Percentiles rank a stretch among this genome's conserved stretches.
phyloP scores from a whole-genome alignment of 2,329 filamentous ascomycete species.

The Aspergillus hiratsukae region DNA sequence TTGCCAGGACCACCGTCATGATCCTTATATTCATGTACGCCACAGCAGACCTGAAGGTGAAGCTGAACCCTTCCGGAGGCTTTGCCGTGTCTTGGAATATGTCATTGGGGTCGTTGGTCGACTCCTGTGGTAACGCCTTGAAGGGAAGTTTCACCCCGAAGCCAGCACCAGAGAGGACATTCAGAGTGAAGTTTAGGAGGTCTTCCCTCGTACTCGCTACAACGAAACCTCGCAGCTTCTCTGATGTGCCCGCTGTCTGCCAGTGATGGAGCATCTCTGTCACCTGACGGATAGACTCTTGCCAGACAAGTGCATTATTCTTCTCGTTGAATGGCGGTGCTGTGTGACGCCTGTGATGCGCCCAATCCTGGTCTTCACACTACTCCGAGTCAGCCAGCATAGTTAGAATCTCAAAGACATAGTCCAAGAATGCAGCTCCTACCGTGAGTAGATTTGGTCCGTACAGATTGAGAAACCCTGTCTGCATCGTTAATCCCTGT shows the following conservation, averaged over 20 bases:
- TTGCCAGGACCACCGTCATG: conserved; percentile 14
- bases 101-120: conserved; percentile 13
- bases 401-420: background rate
- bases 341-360: conserved; percentile 42
- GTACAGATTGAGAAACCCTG: conserved; percentile 25
- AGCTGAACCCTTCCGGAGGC: conserved; percentile 15
- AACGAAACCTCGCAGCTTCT: background rate
- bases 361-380: conserved; percentile 35
- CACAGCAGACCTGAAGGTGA: conserved; percentile 22
- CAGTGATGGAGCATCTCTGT: conserved; percentile 28
- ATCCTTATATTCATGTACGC: conserved; percentile 19
- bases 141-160: conserved; percentile 27
- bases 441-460: conserved; percentile 31
- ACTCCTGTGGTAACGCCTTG: conserved; percentile 11
- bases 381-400: background rate
- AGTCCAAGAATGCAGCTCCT: conserved; percentile 3
- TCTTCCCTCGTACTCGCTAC: conserved; percentile 26
- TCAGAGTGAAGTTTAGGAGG: conserved; percentile 31
- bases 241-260: background rate
- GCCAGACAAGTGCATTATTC: conserved; percentile 39
- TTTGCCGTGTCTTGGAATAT: conserved; percentile 18
- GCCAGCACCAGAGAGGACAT: conserved; percentile 36
- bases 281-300: conserved; percentile 30
- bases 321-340: conserved; percentile 43
- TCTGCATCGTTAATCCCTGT: conserved; percentile 1